Base-by-base conservation (phyloP, 352 stramenopile species). In the Pythium sp. region DNA sequence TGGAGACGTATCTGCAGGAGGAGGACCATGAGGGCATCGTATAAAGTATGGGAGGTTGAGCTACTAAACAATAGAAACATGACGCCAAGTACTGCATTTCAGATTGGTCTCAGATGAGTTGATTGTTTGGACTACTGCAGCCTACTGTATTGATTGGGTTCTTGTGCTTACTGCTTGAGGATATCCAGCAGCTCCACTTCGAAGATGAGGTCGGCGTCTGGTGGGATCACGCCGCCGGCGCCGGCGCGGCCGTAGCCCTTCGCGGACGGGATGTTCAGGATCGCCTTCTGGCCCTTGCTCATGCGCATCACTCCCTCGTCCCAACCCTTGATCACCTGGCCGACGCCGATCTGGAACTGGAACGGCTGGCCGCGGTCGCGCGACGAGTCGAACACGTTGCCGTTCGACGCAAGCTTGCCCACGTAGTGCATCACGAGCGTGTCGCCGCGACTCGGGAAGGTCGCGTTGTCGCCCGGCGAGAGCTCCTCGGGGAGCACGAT, bases 251-350 rank as follows among this genome's bases (percentile, higher is more conserved):
- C 96, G 74, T 99, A 99, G 58, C 90, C 97, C 79, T 98, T 98
- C 70, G 89, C 92, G 24, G 81, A 72, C 7, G 96, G 93, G 68
- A 98, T 98, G 57, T 87, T 72, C 5, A 99, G 82, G 22, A 88
- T 84, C 0, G 95, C 92, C 69, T 93, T 96, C 80, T 98, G 93
- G 30, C 96, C 95, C 58, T 98, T 90, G 65, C 81, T 97, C 96
- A 99, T 98, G 75, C 93, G 79, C 78, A 97, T 82, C 30, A 99
- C 94, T 22, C 95, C 89, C 69, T 98, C 91, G 73, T 98, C 95
- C 95, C 94, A 99, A 53, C 95, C 95, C 69, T 94, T 86, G 76
- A 99, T 98, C 14, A 98, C 94, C 72, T 97, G 84, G 9, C 85
- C 87, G 14, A 90, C 77, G 41, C 86, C 86, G 55, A 95, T 88